A percentile compares a stretch with the other conserved stretches of the same genome.
These are phyloP conservation scores for Russula emetica DNA, from an alignment of 768 basidiomycete genomes.

Conservation along the genomic window DNA sequence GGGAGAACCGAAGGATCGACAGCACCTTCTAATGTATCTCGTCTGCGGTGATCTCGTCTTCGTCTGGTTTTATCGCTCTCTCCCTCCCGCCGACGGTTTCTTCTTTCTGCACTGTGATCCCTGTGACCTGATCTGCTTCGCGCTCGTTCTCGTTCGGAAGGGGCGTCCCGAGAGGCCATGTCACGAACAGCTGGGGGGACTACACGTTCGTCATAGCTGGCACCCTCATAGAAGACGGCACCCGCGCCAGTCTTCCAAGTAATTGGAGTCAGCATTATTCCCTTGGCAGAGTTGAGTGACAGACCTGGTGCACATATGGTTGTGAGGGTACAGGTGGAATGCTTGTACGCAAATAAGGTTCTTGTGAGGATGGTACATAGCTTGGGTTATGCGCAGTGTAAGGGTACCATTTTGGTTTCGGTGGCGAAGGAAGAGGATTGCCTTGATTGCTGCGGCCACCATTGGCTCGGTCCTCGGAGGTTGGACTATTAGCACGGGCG, in stretches of 20 bases:
- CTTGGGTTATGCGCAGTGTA: constrained; percentile 20
- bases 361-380: constrained; percentile 18
- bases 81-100: constrained; percentile 17
- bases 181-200: constrained; percentile 17
- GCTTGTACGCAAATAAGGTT: constrained; percentile 19
- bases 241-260: constrained; percentile 16
- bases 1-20: background rate
- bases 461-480: constrained; percentile 7
- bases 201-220: constrained; percentile 20
- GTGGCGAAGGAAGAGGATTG: constrained; percentile 22
- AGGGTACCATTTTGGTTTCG: constrained; percentile 14
- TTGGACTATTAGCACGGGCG: constrained; percentile 1
- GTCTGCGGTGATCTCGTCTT: constrained; percentile 17
- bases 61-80: constrained; percentile 14
- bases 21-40: constrained; percentile 3
- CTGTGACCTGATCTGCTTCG: constrained; percentile 19
- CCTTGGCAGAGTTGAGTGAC: background rate
- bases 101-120: constrained; percentile 18
- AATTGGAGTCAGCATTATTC: background rate
- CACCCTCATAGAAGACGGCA: constrained; percentile 22
- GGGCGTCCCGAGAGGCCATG: constrained; percentile 12
- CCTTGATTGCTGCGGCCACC: constrained; percentile 11
- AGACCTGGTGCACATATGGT: constrained; percentile 21
- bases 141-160: constrained; percentile 6
- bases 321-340: constrained; percentile 10